Evolutionary conservation across 805 yeast genomes (phyloP), one percentile per base, ranked within the genome.

Genomic region (Myxozyma kluyveri): DNA sequence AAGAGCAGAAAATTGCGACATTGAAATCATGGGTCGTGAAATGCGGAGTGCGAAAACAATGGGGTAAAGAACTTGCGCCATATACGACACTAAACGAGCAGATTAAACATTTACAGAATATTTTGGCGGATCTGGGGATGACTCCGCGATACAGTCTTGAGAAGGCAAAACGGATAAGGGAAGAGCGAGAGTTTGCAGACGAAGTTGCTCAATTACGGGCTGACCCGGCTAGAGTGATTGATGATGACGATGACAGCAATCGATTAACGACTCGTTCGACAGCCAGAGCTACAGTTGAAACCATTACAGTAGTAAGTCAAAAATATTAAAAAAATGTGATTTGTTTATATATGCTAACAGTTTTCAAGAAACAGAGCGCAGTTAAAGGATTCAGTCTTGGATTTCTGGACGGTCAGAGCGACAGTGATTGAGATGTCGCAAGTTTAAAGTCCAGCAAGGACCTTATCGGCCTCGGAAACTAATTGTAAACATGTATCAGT

Each of bases 21-120:
- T 41, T 65, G 39, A 59, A 63, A 42, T 52, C 63, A 4, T 62
- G 63, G 51, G 43, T 63, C 37, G 54, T 56, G 42, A 54, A 60
- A 43, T 63, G 67, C 49, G 66, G 66, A 17, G 60, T 63, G 6
- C 60, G 65, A 4, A 62, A 61, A 37, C 57, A 52, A 23, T 64
- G 67, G 67, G 37, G 45, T 6, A 54, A 53, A 31, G 49, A 54
- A 19, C 46, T 64, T 3, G 63, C 51, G 33, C 62, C 64, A 5
- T 36, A 44, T 46, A 33, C 49, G 7, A 55, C 52, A 5, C 60
- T 52, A 44, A 47, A 46, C n/a, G 63, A 47, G 27, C 46, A 61
- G 35, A 52, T 60, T 19, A 36, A 41, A 29, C 60, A 48, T 44
- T 53, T 64, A 26, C 53, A 52, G 37, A 31, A 45, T 14, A 50